Evolutionary conservation across 2,329 filamentous ascomycete genomes (phyloP).

Genomic region (Monilinia laxa): DNA sequence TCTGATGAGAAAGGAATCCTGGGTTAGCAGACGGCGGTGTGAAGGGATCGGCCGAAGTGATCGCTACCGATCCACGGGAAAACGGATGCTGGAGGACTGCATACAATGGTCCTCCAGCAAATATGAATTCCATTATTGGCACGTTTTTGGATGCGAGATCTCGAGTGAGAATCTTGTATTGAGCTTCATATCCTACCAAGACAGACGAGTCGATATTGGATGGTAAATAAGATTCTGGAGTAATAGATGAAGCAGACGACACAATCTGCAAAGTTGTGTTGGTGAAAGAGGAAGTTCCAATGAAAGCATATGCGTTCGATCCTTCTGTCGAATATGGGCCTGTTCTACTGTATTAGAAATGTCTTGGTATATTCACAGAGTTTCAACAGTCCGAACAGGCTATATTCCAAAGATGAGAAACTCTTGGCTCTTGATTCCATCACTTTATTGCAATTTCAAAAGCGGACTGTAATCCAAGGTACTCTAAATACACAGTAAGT

Average conservation of each 20-base stretch:
- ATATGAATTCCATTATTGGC: conserved; percentile 21
- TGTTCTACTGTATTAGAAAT: neutral
- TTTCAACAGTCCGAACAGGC: no score
- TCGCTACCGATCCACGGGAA: conserved; percentile 58
- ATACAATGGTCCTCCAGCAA: conserved; percentile 34
- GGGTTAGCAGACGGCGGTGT: conserved; percentile 52
- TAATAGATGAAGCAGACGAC: conserved; percentile 9
- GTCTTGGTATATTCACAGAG: neutral
- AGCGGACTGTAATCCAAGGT: no score
- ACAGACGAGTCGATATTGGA: neutral
- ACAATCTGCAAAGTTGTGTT: conserved; percentile 13
- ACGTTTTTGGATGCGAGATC: conserved; percentile 17
- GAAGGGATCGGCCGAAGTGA: conserved; percentile 44
- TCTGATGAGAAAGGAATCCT: conserved; percentile 49
- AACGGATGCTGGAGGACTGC: conserved; percentile 57
- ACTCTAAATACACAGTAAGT: neutral
- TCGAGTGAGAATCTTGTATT: conserved; percentile 20
- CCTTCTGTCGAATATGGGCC: conserved; percentile 22
- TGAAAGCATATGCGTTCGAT: conserved; percentile 11
- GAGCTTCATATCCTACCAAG: conserved; percentile 14
- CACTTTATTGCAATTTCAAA: no score
- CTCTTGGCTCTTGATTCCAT: no score
- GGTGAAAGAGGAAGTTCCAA: conserved; percentile 11
- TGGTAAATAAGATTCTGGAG: conserved; percentile 6
- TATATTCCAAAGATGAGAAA: no score